A percentile compares a stretch with the other conserved stretches of the same genome.
Conservation (phyloP, 768 basidiomycete genomes). For the Tricholoma terreum region DNA sequence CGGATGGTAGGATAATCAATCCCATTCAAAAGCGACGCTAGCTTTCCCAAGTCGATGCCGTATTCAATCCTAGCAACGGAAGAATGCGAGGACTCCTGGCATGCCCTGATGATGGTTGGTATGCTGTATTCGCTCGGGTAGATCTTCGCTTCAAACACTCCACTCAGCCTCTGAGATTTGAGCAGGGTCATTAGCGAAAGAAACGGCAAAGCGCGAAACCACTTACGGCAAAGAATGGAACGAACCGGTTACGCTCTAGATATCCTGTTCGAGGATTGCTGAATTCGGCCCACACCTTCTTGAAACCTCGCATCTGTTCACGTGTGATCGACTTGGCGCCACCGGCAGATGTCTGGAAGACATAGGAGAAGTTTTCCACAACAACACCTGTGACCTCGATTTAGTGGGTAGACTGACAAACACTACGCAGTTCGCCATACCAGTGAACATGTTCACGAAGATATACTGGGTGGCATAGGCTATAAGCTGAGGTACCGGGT, state of each 20-base stretch:
- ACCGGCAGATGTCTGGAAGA: constrained; percentile 82
- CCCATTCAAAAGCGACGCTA: constrained; percentile 53
- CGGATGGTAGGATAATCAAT: constrained; percentile 67
- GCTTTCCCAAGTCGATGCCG: constrained; percentile 61
- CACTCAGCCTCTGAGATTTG: constrained; percentile 69
- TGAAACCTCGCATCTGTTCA: constrained; percentile 92
- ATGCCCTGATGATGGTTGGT: constrained; percentile 52
- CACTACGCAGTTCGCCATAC: constrained; percentile 32
- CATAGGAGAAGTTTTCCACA: constrained; percentile 94
- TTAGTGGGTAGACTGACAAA: background rate
- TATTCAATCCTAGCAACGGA: constrained; percentile 37
- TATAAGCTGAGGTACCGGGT: background rate
- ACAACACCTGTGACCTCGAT: constrained; percentile 62
- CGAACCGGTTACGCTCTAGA: constrained; percentile 66
- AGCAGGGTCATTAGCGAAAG: background rate
- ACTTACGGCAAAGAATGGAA: constrained; percentile 80
- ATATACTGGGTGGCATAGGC: constrained; percentile 62
- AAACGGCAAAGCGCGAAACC: background rate
- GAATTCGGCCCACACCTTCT: constrained; percentile 89
- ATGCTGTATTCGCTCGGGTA: constrained; percentile 73
- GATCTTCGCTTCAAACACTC: constrained; percentile 85
- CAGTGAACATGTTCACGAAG: constrained; percentile 94
- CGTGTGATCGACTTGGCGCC: constrained; percentile 81
- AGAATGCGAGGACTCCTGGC: constrained; percentile 36
- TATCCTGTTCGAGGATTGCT: constrained; percentile 77